Base-by-base conservation (phyloP, 2,329 filamentous ascomycete species). In the Claviceps lovelessii region DNA sequence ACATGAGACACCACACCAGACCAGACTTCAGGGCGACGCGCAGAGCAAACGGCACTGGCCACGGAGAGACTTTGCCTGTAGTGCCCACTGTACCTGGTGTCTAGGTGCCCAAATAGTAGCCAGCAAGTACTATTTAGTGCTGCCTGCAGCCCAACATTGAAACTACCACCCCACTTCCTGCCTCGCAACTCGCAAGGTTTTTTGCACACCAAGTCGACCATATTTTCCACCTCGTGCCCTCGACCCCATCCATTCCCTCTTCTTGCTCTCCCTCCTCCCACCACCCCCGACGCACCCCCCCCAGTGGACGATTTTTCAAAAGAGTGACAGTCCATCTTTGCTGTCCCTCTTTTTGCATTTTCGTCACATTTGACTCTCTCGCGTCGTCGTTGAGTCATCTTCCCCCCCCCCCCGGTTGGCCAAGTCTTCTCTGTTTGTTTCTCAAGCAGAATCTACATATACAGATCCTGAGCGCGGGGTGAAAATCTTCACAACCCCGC, bases 401-500 rank as follows among this genome's bases (percentile, higher is more conserved):
- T 42, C n/a, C 42, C 50, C 50, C 42, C 37, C 17, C 6, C 5
- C 19, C n/a, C 51, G 53, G n/a, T n/a, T 55, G 56, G 53, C 51
- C 48, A 50, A 53, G 46, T 55, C 37, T 52, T 51, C 54, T 54
- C 33, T 52, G 37, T 52, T 57, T 54, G 39, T 49, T 57, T 54
- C 54, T 35, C 45, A 55, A 54, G 51, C 51, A 57, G 19, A 46
- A 11, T 13, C 9, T 4, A 41, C 17, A 17, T 33, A 33, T 39
- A 39, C 23, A 56, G 47, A 49, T 23, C 48, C 61, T 65, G 64
- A 68, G 66, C 67, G 67, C 67, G 67, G 67, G 67, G 67, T 67
- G 63, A 68, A 70, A 67, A 65, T 67, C 64, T 71, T 70, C 66
- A 70, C 66, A 70, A 73, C 72, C 72, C 72, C 72, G 70, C 72